phyloP scores from a whole-genome alignment of 1,139 yeast genomes.

The Sugiyamaella novakii region DNA sequence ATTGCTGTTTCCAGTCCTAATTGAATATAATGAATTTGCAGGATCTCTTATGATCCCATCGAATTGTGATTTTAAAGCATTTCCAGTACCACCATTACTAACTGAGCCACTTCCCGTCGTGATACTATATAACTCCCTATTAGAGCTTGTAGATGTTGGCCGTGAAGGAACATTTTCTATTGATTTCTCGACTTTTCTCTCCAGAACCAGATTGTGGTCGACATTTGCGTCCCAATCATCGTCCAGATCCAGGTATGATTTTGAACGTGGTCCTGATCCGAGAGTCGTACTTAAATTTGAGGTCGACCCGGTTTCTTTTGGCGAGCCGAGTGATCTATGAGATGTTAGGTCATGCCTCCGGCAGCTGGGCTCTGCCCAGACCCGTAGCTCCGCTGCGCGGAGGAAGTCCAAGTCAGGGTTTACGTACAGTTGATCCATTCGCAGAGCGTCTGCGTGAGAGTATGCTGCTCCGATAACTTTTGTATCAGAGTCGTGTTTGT shows the following conservation, averaged over 20 bases:
- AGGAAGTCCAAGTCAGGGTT: too few species aligned
- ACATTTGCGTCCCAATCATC: slow-evolving; percentile 93
- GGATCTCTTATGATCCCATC: slow-evolving; percentile 46
- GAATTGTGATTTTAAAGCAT: slow-evolving; percentile 40
- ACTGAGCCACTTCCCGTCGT: slow-evolving; percentile 6
- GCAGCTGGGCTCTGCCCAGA: slow-evolving; percentile 3
- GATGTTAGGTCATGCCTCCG: not conserved
- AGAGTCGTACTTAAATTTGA: not conserved
- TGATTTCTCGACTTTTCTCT: slow-evolving; percentile 38
- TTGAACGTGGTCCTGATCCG: not conserved
- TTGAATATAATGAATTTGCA: slow-evolving; percentile 42
- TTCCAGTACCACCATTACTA: slow-evolving; percentile 18
- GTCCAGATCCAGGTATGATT: slow-evolving; percentile 58
- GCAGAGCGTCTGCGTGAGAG: slow-evolving; percentile 44
- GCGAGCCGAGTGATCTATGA: slow-evolving; percentile 4
- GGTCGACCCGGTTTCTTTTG: slow-evolving; percentile 8
- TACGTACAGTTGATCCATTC: slow-evolving; percentile 28
- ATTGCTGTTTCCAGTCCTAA: slow-evolving; percentile 29
- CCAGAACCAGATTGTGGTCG: slow-evolving; percentile 52
- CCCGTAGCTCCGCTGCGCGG: slow-evolving; percentile 2
- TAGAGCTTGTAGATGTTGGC: slow-evolving; percentile 16
- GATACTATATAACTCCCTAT: not conserved
- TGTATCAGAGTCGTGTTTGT: slow-evolving; percentile 10
- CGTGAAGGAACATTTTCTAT: slow-evolving; percentile 38
- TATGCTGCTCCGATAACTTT: slow-evolving; percentile 49